Percentiles rank a stretch among this genome's conserved stretches.
Evolutionary conservation across 2,329 filamentous ascomycete genomes (phyloP).

Genomic region (Mycosphaerelloides madeirae): DNA sequence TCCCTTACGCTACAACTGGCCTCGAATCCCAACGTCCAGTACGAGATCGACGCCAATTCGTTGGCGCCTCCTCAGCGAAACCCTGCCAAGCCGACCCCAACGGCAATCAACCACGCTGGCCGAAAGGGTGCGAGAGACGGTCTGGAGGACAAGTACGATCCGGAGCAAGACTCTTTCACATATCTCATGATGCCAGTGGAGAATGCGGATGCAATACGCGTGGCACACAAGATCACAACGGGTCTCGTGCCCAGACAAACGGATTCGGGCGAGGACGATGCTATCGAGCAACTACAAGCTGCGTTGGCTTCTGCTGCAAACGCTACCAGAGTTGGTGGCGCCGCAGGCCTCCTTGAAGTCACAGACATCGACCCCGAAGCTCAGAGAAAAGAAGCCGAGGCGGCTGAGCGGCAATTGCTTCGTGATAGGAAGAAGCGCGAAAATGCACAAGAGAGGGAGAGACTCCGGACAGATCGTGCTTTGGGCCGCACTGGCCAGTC

Average conservation of each 20-base stretch:
- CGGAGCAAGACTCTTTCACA: slow-evolving; percentile 67
- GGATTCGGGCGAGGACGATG: slow-evolving; percentile 64
- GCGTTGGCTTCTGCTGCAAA: slow-evolving; percentile 62
- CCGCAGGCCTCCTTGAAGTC: slow-evolving; percentile 60
- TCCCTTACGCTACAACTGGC: slow-evolving; percentile 72
- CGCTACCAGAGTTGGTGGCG: slow-evolving; percentile 46
- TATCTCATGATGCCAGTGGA: slow-evolving; percentile 71
- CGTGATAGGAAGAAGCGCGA: slow-evolving; percentile 58
- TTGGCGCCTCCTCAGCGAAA: slow-evolving; percentile 58
- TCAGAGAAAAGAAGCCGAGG: slow-evolving; percentile 67
- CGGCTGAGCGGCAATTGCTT: slow-evolving; percentile 68
- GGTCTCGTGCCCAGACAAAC: slow-evolving; percentile 66
- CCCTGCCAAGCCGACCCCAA: slow-evolving; percentile 47
- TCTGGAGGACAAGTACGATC: slow-evolving; percentile 51
- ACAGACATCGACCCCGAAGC: slow-evolving; percentile 71
- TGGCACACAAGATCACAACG: slow-evolving; percentile 71
- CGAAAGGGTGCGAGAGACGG: slow-evolving; percentile 32
- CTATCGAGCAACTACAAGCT: slow-evolving; percentile 62
- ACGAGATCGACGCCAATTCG: slow-evolving; percentile 65
- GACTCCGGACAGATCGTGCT: slow-evolving; percentile 50
- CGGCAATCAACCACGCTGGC: slow-evolving; percentile 27
- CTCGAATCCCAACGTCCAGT: slow-evolving; percentile 62
- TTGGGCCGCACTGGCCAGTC: slow-evolving; percentile 48
- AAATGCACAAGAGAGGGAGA: slow-evolving; percentile 61
- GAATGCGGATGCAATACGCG: slow-evolving; percentile 62